Evolutionary conservation across 371 early-diverging fungal genomes (phyloP).

Genomic region (Apophysomyces sp.): DNA sequence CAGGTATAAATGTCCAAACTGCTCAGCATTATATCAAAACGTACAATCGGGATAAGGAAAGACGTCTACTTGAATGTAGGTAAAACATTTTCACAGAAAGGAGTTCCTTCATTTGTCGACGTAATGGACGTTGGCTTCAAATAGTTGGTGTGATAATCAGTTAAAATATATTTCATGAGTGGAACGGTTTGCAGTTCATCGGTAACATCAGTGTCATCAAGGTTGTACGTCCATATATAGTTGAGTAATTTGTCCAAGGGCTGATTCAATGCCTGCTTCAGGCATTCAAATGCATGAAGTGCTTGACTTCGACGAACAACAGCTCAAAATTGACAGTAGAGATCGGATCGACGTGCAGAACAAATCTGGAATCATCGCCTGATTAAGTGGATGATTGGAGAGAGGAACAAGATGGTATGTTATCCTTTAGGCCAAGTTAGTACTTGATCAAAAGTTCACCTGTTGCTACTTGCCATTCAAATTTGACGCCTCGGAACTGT

Average conservation of each 20-base stretch:
- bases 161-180: no score
- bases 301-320: constrained; percentile 17
- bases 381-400: not conserved
- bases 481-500: not conserved
- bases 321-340: constrained; percentile 17
- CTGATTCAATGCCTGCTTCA: no score
- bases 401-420: constrained; percentile 4
- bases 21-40: constrained; percentile 23
- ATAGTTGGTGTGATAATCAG: no score
- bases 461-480: not conserved
- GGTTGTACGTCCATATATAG: no score
- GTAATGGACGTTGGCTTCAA: no score
- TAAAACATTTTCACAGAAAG: no score
- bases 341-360: constrained; percentile 9
- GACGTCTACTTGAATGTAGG: constrained; percentile 16
- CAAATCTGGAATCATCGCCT: constrained; percentile 16
- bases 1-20: constrained; percentile 23
- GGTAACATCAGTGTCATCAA: no score
- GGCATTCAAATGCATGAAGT: no score
- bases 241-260: no score
- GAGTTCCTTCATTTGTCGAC: no score
- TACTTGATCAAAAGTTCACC: not conserved
- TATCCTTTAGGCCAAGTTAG: constrained; percentile 4
- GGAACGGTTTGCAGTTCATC: no score
- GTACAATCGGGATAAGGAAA: constrained; percentile 17